Evolutionary conservation across 257 asterid genomes (phyloP).

Genomic region (Echium plantagineum): DNA sequence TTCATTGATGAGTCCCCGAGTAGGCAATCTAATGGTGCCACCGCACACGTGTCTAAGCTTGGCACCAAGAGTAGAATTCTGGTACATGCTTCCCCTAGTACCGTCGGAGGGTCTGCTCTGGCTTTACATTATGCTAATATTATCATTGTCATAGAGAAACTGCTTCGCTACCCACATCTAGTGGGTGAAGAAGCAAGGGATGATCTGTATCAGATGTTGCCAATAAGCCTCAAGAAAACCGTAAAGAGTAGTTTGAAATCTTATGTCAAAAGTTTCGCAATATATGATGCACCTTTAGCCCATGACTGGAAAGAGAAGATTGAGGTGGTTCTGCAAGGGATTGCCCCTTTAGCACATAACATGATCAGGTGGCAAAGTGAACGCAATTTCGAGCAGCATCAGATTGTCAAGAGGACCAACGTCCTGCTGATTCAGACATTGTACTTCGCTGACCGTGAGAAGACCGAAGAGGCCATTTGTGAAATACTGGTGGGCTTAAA

Average conservation of each 20-base stretch:
- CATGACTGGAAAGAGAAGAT: constrained; percentile 80
- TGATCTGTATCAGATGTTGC: constrained; percentile 87
- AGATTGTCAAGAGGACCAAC: constrained; percentile 57
- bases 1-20: constrained; percentile 19
- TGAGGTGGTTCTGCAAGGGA: constrained; percentile 46
- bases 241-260: constrained; percentile 48
- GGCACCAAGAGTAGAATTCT: constrained; percentile 32
- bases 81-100: constrained; percentile 40
- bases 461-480: constrained; percentile 65
- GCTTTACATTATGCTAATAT: constrained; percentile 84
- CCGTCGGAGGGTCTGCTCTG: constrained; percentile 86
- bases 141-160: constrained; percentile 63
- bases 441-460: constrained; percentile 65
- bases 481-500: constrained; percentile 73
- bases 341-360: constrained; percentile 78
- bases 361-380: constrained; percentile 96
- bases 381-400: constrained; percentile 81
- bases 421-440: constrained; percentile 79
- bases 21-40: constrained; percentile 17
- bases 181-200: constrained; percentile 91
- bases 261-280: constrained; percentile 46
- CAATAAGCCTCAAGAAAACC: constrained; percentile 59
- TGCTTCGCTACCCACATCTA: constrained; percentile 74
- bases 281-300: constrained; percentile 78
- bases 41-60: constrained; percentile 15